phyloP scores from a whole-genome alignment of 805 yeast species.

The Hanseniaspora singularis region DNA sequence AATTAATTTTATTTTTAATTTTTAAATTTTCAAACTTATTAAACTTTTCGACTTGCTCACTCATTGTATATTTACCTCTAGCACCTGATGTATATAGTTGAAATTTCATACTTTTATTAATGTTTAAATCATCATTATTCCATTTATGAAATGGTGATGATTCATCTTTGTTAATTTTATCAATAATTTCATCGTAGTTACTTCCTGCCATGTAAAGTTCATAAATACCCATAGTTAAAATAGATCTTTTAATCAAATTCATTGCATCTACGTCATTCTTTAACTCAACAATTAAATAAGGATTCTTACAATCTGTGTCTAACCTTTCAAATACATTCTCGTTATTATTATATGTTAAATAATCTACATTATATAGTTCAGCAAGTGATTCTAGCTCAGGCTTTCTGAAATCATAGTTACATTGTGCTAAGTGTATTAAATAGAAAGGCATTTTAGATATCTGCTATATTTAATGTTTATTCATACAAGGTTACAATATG shows the following conservation, averaged over 20 bases:
- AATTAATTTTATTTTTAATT: conserved; percentile 62
- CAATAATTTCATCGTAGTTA: background rate
- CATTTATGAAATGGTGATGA: background rate
- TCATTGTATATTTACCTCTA: conserved; percentile 31
- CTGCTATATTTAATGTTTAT: background rate
- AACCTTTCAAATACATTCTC: conserved; percentile 40
- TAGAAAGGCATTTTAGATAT: conserved; percentile 38
- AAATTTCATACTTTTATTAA: conserved; percentile 41
- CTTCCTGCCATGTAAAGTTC: conserved; percentile 35
- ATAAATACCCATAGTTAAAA: conserved; percentile 63
- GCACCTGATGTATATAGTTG: conserved; percentile 72
- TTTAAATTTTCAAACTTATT: conserved; percentile 60
- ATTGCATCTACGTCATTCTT: conserved; percentile 56
- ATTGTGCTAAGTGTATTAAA: conserved; percentile 73
- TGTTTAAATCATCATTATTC: background rate
- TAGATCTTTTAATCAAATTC: conserved; percentile 50
- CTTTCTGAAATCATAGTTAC: conserved; percentile 61
- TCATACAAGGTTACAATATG: background rate
- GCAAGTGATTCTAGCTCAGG: conserved; percentile 85
- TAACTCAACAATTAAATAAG: conserved; percentile 60
- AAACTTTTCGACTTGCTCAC: conserved; percentile 47
- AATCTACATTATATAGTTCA: conserved; percentile 39
- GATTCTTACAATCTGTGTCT: conserved; percentile 45
- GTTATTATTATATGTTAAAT: conserved; percentile 10
- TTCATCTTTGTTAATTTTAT: background rate